Percentiles rank a stretch among this genome's conserved stretches.
These are phyloP conservation scores for Aspergillus nomiae DNA, from an alignment of 2,329 filamentous ascomycete species.

Conservation along the genomic window DNA sequence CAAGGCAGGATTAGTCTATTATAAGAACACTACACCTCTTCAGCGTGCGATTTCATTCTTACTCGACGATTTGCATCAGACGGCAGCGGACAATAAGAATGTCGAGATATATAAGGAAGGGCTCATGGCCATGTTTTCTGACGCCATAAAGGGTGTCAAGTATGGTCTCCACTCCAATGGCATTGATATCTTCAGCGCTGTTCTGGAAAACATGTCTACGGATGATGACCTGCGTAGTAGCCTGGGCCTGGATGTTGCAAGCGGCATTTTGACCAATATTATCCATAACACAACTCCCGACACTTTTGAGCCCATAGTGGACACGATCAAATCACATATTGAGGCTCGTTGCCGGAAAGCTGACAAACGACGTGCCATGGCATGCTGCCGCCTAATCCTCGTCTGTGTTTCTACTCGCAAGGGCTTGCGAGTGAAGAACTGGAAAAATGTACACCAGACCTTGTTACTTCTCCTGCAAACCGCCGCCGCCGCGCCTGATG, in stretches of 20 bases:
- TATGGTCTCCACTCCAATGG: slow-evolving; percentile 61
- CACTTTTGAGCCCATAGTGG: slow-evolving; percentile 70
- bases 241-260: slow-evolving; percentile 62
- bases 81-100: slow-evolving; percentile 34
- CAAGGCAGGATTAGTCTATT: slow-evolving; percentile 78
- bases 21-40: slow-evolving; percentile 70
- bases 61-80: slow-evolving; percentile 63
- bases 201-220: slow-evolving; percentile 44
- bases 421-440: slow-evolving; percentile 72
- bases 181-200: slow-evolving; percentile 53
- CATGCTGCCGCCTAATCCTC: slow-evolving; percentile 49
- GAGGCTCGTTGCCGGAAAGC: slow-evolving; percentile 36
- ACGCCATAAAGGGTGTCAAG: slow-evolving; percentile 69
- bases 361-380: slow-evolving; percentile 43
- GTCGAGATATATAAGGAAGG: slow-evolving; percentile 74
- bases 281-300: slow-evolving; percentile 79
- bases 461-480: slow-evolving; percentile 57
- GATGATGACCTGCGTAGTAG: slow-evolving; percentile 31
- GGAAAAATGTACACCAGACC: slow-evolving; percentile 65
- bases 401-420: slow-evolving; percentile 77
- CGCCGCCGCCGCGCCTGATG: slow-evolving; percentile 24
- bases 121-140: slow-evolving; percentile 87
- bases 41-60: slow-evolving; percentile 71
- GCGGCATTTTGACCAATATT: slow-evolving; percentile 75
- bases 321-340: slow-evolving; percentile 60